These are phyloP conservation scores for Jackrogersella multiformis DNA, from an alignment of 495 filamentous ascomycete genomes.

Conservation along the genomic window DNA sequence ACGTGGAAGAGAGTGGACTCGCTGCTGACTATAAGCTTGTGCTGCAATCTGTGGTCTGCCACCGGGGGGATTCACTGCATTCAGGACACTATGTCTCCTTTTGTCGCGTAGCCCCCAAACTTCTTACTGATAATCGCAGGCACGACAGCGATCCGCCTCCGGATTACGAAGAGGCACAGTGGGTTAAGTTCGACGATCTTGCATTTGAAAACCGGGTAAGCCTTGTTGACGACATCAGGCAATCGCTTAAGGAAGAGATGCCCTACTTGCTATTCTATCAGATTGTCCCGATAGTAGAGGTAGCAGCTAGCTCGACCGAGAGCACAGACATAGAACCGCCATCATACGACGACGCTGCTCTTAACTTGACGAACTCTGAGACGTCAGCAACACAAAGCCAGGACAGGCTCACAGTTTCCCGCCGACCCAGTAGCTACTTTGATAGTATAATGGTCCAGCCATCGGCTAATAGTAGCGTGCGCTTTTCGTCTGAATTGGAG, in stretches of 20 bases:
- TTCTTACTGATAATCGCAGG: slow-evolving; percentile 62
- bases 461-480: slow-evolving; percentile 50
- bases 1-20: slow-evolving; percentile 67
- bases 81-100: slow-evolving; percentile 92
- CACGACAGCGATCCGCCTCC: slow-evolving; percentile 60
- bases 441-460: slow-evolving; percentile 40
- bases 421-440: slow-evolving; percentile 55
- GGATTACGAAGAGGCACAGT: slow-evolving; percentile 69
- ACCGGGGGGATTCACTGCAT: slow-evolving; percentile 87
- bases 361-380: slow-evolving; percentile 38
- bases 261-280: slow-evolving; percentile 97
- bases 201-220: slow-evolving; percentile 68
- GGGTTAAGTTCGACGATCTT: slow-evolving; percentile 93
- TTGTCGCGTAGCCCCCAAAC: slow-evolving; percentile 71
- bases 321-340: slow-evolving; percentile 62
- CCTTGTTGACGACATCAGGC: slow-evolving; percentile 78
- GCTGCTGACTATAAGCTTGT: slow-evolving; percentile 78
- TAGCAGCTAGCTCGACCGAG: slow-evolving; percentile 63
- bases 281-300: slow-evolving; percentile 83
- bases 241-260: slow-evolving; percentile 78
- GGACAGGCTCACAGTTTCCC: slow-evolving; percentile 43
- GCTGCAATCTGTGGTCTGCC: slow-evolving; percentile 89
- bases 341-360: slow-evolving; percentile 64
- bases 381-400: slow-evolving; percentile 35
- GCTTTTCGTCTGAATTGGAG: slow-evolving; percentile 54